Conservation (phyloP, 2,329 filamentous ascomycete genomes). For the Aquanectria penicillioides region DNA sequence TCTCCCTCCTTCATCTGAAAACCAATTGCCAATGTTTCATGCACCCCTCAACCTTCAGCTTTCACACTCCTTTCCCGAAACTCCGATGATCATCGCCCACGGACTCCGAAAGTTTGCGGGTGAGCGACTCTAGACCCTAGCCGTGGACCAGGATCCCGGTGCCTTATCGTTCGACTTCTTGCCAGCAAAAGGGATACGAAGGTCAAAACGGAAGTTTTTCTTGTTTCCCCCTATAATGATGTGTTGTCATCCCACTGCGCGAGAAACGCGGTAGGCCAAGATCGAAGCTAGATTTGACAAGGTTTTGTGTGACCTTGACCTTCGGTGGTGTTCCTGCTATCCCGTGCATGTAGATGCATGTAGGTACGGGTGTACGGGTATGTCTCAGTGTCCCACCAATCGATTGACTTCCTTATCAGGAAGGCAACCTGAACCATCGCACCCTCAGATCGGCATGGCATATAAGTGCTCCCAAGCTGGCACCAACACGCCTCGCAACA, state of each 20-base stretch:
- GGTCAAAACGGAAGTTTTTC: conserved; percentile 1
- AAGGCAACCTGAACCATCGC: too few species aligned
- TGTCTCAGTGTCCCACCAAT: too few species aligned
- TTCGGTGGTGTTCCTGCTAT: too few species aligned
- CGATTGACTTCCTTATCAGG: too few species aligned
- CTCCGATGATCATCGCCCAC: not conserved
- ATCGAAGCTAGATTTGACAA: conserved; percentile 8
- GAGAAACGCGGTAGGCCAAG: not conserved
- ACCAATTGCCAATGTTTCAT: not conserved
- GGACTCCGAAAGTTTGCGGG: not conserved
- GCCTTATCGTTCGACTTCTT: conserved; percentile 19
- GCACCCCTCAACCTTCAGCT: not conserved
- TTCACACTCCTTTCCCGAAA: not conserved
- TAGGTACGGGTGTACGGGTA: too few species aligned
- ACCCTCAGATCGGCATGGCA: too few species aligned
- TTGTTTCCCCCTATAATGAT: conserved; percentile 15
- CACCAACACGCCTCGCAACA: not conserved
- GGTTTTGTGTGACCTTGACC: too few species aligned
- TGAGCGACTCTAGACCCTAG: not conserved
- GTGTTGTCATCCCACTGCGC: conserved; percentile 27
- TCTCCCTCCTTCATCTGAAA: conserved; percentile 1
- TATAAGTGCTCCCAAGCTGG: too few species aligned
- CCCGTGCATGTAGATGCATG: too few species aligned
- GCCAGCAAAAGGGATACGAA: conserved; percentile 24
- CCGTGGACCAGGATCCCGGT: conserved; percentile 11